These are phyloP conservation scores for Russula emetica DNA, from an alignment of 768 basidiomycete genomes.

Conservation along the genomic window DNA sequence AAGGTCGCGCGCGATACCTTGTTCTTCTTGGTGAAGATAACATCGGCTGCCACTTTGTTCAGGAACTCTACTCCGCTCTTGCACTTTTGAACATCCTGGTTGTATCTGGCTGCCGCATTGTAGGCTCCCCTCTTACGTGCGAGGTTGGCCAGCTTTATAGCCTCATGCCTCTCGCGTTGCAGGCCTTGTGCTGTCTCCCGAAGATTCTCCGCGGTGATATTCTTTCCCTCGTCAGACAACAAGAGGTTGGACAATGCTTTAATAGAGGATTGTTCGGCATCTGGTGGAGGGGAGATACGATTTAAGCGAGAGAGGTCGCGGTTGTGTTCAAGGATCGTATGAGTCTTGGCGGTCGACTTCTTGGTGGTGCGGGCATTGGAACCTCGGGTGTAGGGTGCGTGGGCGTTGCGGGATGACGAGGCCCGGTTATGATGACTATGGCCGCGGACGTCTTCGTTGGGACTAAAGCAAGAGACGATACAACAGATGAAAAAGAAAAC, in stretches of 20 bases:
- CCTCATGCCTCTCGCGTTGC: neutral
- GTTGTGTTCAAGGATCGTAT: neutral
- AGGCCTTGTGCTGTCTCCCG: neutral
- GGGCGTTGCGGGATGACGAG: neutral
- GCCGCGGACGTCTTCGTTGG: neutral
- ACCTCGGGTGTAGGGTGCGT: neutral
- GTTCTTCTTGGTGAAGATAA: slow-evolving; percentile 11
- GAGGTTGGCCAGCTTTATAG: neutral
- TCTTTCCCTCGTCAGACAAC: neutral
- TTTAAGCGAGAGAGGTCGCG: too few species aligned
- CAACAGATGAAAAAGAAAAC: neutral
- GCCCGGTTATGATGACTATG: neutral
- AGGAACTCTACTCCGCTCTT: neutral
- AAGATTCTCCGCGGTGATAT: neutral
- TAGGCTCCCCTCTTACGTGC: neutral
- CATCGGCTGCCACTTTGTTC: slow-evolving; percentile 1
- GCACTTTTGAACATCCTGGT: neutral
- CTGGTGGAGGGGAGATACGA: neutral
- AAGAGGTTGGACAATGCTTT: neutral
- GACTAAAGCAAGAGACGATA: neutral
- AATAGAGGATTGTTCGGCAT: neutral
- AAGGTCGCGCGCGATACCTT: slow-evolving; percentile 2
- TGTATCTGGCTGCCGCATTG: neutral
- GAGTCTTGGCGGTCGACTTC: neutral
- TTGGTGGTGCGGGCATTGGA: neutral